Conservation (phyloP, 495 filamentous ascomycete genomes). For the Pseudotulostoma volvatum region DNA sequence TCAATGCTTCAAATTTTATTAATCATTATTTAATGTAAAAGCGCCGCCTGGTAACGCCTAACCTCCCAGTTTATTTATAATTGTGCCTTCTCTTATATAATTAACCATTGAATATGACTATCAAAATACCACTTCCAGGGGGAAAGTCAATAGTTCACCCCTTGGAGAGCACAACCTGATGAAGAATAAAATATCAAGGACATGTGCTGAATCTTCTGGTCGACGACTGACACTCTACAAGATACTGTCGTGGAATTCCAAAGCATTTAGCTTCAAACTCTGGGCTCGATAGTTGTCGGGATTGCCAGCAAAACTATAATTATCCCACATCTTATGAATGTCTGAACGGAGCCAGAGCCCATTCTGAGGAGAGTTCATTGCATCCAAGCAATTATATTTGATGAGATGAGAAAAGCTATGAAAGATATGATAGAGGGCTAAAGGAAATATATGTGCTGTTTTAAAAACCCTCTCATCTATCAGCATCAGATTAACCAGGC, state of each 20-base stretch:
- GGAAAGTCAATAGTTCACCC: slow-evolving; percentile 25
- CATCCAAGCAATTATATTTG: slow-evolving; percentile 5
- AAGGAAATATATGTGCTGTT: slow-evolving; percentile 21
- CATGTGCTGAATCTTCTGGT: slow-evolving; percentile 16
- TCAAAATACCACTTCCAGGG: slow-evolving; percentile 22
- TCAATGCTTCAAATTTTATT: no score
- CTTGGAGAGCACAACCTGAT: slow-evolving; percentile 23
- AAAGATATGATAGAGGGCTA: slow-evolving; percentile 12
- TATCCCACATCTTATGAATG: slow-evolving; percentile 18
- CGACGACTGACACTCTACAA: slow-evolving; percentile 14
- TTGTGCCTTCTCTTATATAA: no score
- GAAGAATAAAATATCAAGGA: slow-evolving; percentile 22
- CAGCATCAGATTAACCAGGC: slow-evolving; percentile 3
- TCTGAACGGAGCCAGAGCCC: slow-evolving; percentile 13
- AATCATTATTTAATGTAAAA: no score
- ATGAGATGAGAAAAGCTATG: slow-evolving; percentile 8
- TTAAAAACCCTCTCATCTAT: slow-evolving; percentile 9
- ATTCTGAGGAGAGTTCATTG: slow-evolving; percentile 23
- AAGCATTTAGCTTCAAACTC: slow-evolving; percentile 11
- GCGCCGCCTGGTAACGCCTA: no score
- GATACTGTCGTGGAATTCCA: slow-evolving; percentile 12
- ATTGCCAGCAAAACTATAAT: slow-evolving; percentile 17
- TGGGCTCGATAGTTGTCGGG: slow-evolving; percentile 24
- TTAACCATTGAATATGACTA: no score
- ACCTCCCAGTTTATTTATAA: no score